Evolutionary conservation across 257 asterid species (phyloP).

Genomic region (Handroanthus guayacan): DNA sequence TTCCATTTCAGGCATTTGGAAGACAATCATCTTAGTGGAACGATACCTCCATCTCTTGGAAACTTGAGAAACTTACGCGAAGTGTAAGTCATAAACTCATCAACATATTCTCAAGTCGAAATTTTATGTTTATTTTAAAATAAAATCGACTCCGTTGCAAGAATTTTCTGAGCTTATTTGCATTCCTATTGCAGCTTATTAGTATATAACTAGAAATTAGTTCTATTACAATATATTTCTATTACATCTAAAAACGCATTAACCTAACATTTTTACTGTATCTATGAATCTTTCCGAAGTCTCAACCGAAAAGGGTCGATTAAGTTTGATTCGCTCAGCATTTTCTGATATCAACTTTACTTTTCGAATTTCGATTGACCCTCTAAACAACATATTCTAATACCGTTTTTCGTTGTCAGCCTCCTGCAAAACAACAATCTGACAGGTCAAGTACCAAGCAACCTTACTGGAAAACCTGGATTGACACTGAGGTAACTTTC

Average conservation of each 20-base stretch:
- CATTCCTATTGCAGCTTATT: no score
- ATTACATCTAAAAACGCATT: no score
- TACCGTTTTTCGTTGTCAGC: constrained; percentile 44
- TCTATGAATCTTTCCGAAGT: no score
- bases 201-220: no score
- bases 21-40: constrained; percentile 73
- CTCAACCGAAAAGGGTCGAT: no score
- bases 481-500: constrained; percentile 61
- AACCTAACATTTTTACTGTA: no score
- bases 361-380: no score
- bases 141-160: no score
- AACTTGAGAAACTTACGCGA: constrained; percentile 53
- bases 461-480: constrained; percentile 60
- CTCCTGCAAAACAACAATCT: constrained; percentile 87
- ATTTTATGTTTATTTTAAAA: background rate
- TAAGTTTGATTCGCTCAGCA: no score
- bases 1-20: constrained; percentile 75
- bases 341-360: no score
- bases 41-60: constrained; percentile 72
- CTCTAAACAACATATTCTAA: background rate
- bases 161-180: no score
- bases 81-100: constrained; percentile 64
- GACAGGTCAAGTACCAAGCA: constrained; percentile 79
- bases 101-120: background rate
- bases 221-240: no score